Conservation (phyloP, 768 basidiomycete genomes). For the Lanmaoa pseudosensibilis region DNA sequence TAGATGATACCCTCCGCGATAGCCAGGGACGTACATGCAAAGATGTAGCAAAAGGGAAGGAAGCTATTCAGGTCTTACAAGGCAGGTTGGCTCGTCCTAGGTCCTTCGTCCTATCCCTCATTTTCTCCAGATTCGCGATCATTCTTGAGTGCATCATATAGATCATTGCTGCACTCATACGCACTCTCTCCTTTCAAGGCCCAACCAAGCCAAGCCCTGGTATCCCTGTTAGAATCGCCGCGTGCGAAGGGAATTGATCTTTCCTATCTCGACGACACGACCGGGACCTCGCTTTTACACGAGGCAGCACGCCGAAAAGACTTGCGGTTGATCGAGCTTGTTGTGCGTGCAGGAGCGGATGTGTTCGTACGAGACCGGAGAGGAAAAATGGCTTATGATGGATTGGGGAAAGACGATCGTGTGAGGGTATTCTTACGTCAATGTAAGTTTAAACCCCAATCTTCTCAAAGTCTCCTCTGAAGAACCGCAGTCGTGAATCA, state of each 20-base stretch:
- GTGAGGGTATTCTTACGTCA: conserved; percentile 82
- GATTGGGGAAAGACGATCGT: conserved; percentile 74
- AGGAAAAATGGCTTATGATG: conserved; percentile 70
- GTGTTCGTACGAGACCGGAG: conserved; percentile 80
- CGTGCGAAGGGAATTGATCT: conserved; percentile 73
- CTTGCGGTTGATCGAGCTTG: conserved; percentile 78
- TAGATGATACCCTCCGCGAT: conserved; percentile 79
- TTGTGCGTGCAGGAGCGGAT: conserved; percentile 82
- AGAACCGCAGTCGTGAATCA: conserved; percentile 66
- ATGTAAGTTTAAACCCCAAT: conserved; percentile 48
- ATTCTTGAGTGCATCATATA: conserved; percentile 71
- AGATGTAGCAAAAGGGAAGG: conserved; percentile 72
- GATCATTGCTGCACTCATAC: conserved; percentile 71
- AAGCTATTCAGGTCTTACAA: conserved; percentile 64
- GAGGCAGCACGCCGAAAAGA: conserved; percentile 85
- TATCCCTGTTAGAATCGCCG: conserved; percentile 65
- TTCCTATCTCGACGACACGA: conserved; percentile 74
- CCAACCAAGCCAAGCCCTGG: conserved; percentile 45
- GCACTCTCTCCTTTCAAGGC: conserved; percentile 55
- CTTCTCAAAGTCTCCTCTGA: conserved; percentile 1
- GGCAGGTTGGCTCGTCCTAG: conserved; percentile 41
- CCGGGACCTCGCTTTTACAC: conserved; percentile 78
- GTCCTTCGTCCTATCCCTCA: conserved; percentile 6
- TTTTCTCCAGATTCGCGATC: conserved; percentile 66
- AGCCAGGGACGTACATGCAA: conserved; percentile 61